phyloP scores from a whole-genome alignment of 192 early-diverging fungal species.

The Dimargaris xerosporica region DNA sequence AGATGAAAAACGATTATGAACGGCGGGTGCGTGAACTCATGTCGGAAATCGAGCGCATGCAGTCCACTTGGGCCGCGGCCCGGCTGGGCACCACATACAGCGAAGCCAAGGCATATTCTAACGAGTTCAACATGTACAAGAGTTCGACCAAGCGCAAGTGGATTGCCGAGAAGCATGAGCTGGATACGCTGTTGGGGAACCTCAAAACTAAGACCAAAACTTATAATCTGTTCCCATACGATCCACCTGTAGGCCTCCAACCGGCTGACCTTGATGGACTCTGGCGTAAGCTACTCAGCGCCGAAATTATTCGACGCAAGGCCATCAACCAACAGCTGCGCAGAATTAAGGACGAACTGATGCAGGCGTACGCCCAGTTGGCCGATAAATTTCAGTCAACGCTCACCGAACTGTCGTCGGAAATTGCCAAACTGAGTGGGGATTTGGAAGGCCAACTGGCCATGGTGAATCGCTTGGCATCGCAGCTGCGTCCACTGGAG shows the following conservation, averaged over 20 bases:
- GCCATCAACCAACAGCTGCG: slow-evolving; percentile 72
- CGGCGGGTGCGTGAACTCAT: slow-evolving; percentile 61
- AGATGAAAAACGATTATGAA: slow-evolving; percentile 92
- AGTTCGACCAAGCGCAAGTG: slow-evolving; percentile 60
- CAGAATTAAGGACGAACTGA: slow-evolving; percentile 56
- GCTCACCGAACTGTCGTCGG: slow-evolving; percentile 51
- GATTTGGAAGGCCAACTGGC: slow-evolving; percentile 57
- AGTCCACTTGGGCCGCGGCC: slow-evolving; percentile 47
- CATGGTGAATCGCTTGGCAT: slow-evolving; percentile 41
- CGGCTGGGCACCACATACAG: slow-evolving; percentile 50
- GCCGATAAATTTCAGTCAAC: slow-evolving; percentile 66
- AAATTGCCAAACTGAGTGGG: slow-evolving; percentile 55
- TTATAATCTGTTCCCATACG: slow-evolving; percentile 76
- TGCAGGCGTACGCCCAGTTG: slow-evolving; percentile 61
- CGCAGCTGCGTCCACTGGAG: slow-evolving; percentile 33
- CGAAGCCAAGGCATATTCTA: slow-evolving; percentile 55
- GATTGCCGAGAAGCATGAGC: slow-evolving; percentile 80
- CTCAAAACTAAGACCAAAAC: slow-evolving; percentile 96
- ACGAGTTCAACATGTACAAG: slow-evolving; percentile 77
- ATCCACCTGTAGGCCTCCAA: slow-evolving; percentile 50
- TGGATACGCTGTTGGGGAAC: slow-evolving; percentile 84
- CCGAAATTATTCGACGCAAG: slow-evolving; percentile 68
- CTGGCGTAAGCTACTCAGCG: slow-evolving; percentile 55
- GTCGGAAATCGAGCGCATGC: slow-evolving; percentile 42
- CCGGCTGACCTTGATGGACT: slow-evolving; percentile 55